These are phyloP conservation scores for Friedmanniomyces simplex DNA, from an alignment of 495 filamentous ascomycete species.

Conservation along the genomic window DNA sequence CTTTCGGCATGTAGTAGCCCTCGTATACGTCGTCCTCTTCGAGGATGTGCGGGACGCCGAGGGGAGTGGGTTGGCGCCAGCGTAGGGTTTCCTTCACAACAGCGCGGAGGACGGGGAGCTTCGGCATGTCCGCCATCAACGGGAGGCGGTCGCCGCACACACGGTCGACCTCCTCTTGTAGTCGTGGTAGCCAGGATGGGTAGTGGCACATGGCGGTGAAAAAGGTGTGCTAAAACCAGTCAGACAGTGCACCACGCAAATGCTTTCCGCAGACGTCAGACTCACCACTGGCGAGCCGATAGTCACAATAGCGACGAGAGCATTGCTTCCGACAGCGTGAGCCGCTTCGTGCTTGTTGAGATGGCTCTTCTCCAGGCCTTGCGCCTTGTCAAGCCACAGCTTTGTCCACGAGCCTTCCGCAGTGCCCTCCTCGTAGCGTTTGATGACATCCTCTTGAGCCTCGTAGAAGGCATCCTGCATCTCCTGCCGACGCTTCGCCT, in stretches of 20 bases:
- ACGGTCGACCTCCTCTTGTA: conserved; percentile 27
- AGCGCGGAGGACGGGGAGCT: conserved; percentile 21
- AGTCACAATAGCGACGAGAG: conserved; percentile 6
- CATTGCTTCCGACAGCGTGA: conserved; percentile 3
- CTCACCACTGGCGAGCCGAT: not conserved
- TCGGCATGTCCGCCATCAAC: conserved; percentile 8
- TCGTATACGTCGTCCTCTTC: conserved; percentile 29
- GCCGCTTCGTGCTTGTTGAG: conserved; percentile 4
- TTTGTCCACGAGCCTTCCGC: conserved; percentile 10
- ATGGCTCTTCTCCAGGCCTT: not conserved
- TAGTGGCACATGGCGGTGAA: conserved; percentile 8
- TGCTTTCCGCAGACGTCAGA: no score
- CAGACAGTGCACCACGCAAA: no score
- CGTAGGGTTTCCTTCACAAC: conserved; percentile 27
- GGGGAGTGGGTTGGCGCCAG: conserved; percentile 29
- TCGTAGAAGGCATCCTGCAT: conserved; percentile 8
- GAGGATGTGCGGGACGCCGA: conserved; percentile 25
- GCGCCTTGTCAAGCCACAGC: conserved; percentile 5
- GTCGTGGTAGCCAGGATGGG: not conserved
- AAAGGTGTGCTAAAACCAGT: not conserved
- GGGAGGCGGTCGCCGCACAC: conserved; percentile 20
- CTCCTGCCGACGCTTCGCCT: not conserved
- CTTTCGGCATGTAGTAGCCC: conserved; percentile 30
- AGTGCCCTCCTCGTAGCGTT: not conserved
- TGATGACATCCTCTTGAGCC: conserved; percentile 4